phyloP scores from a whole-genome alignment of 1,284 basidiomycete species.

The Uromyces viciae-fabae region DNA sequence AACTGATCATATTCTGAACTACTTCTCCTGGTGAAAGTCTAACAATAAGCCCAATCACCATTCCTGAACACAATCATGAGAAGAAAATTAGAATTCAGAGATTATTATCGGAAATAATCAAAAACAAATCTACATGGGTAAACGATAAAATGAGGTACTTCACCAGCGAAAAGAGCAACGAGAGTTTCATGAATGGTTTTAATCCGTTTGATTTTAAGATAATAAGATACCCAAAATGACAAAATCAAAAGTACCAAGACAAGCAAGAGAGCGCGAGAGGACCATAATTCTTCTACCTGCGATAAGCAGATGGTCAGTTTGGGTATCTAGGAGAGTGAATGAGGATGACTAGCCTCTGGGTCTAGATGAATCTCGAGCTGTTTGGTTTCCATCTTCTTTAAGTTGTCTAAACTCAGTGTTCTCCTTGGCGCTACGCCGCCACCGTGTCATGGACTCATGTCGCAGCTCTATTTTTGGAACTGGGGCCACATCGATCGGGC shows the following conservation, averaged over 20 bases:
- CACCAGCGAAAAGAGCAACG: slow-evolving; percentile 82
- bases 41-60: slow-evolving; percentile 89
- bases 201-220: slow-evolving; percentile 93
- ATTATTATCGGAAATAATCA: not conserved
- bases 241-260: slow-evolving; percentile 89
- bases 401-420: too few species aligned
- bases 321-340: not conserved
- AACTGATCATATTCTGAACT: slow-evolving; percentile 94
- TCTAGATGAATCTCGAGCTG: slow-evolving; percentile 47
- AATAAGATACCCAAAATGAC: slow-evolving; percentile 94
- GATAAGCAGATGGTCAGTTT: not conserved
- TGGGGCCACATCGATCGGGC: too few species aligned
- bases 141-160: slow-evolving; percentile 30
- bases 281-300: slow-evolving; percentile 48
- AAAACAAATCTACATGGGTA: not conserved
- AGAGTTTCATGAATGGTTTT: slow-evolving; percentile 94
- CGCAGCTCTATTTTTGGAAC: too few species aligned
- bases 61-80: too few species aligned
- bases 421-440: too few species aligned
- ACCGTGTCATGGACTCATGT: too few species aligned
- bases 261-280: slow-evolving; percentile 56
- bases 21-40: slow-evolving; percentile 84
- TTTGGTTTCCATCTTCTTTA: not conserved
- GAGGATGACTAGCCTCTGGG: slow-evolving; percentile 44
- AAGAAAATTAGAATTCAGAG: slow-evolving; percentile 24